A percentile compares a stretch with the other conserved stretches of the same genome.
Evolutionary conservation across 2,329 filamentous ascomycete species (phyloP).

Genomic region (Paecilomyces sp.): DNA sequence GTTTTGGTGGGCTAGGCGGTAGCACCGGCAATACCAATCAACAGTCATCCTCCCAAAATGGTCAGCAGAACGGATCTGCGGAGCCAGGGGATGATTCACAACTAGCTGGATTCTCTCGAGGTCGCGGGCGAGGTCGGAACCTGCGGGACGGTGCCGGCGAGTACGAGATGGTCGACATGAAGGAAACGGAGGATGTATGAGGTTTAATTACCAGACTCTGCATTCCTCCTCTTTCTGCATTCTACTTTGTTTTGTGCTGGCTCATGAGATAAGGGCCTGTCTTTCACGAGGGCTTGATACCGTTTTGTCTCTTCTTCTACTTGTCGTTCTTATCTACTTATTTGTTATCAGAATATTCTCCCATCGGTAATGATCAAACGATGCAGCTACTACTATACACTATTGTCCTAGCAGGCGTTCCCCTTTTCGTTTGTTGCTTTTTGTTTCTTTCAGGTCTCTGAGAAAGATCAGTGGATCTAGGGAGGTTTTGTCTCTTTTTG

Average conservation of each 20-base stretch:
- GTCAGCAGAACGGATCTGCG: slow-evolving; percentile 48
- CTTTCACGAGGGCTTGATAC: background rate
- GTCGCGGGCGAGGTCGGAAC: slow-evolving; percentile 15
- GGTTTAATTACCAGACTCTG: background rate
- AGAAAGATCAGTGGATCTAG: background rate
- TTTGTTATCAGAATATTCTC: background rate
- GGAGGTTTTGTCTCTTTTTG: background rate
- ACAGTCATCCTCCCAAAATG: slow-evolving; percentile 15
- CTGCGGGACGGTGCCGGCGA: slow-evolving; percentile 24
- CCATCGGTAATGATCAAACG: background rate
- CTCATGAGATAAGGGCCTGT: background rate
- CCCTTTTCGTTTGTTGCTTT: background rate
- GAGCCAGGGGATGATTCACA: slow-evolving; percentile 17
- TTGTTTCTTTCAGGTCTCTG: background rate
- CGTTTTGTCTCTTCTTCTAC: background rate
- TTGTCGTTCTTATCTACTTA: background rate
- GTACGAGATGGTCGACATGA: slow-evolving; percentile 60
- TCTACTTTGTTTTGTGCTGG: background rate
- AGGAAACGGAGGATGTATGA: slow-evolving; percentile 43
- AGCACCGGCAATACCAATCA: slow-evolving; percentile 9
- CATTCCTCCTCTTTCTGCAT: background rate
- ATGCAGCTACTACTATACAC: background rate
- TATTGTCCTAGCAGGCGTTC: background rate
- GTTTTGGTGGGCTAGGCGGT: slow-evolving; percentile 59
- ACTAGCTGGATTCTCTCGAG: slow-evolving; percentile 9